Percentiles rank a stretch among this genome's conserved stretches.
Conservation (phyloP, 2,329 filamentous ascomycete species). For the Geosmithia putterillii region DNA sequence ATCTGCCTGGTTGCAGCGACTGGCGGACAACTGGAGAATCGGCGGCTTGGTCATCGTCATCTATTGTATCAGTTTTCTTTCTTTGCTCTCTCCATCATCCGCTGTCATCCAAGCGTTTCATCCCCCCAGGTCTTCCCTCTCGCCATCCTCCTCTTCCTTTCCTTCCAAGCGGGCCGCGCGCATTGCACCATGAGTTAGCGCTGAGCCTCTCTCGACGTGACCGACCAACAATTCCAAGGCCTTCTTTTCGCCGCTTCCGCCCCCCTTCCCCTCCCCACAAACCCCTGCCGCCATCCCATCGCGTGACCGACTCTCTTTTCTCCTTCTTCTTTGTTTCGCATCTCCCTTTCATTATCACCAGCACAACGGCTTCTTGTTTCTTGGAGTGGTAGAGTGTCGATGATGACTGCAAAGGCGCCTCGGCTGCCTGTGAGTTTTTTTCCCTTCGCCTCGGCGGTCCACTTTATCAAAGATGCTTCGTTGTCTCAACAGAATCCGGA, state of each 20-base stretch:
- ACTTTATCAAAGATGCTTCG: not conserved
- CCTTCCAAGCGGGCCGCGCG: too few species aligned
- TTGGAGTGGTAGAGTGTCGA: not conserved
- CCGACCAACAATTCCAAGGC: not conserved
- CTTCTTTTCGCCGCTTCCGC: not conserved
- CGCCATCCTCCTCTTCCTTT: too few species aligned
- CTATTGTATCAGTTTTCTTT: too few species aligned
- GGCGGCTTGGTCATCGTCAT: too few species aligned
- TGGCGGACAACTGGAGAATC: too few species aligned
- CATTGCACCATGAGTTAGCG: too few species aligned
- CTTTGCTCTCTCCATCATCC: too few species aligned
- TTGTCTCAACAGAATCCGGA: not conserved
- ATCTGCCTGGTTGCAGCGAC: too few species aligned
- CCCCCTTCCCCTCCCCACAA: not conserved
- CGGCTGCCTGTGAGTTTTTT: constrained; percentile 15
- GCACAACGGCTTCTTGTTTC: not conserved
- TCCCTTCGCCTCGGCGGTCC: not conserved
- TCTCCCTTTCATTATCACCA: not conserved
- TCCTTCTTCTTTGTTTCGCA: not conserved
- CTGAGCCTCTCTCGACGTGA: too few species aligned
- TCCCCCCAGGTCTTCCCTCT: too few species aligned
- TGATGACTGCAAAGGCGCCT: constrained; percentile 14
- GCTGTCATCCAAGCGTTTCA: too few species aligned
- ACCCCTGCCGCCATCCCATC: not conserved
- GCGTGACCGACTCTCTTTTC: not conserved